These are phyloP conservation scores for Fusarium sterilihyphosum DNA, from an alignment of 2,329 filamentous ascomycete genomes.

Conservation along the genomic window DNA sequence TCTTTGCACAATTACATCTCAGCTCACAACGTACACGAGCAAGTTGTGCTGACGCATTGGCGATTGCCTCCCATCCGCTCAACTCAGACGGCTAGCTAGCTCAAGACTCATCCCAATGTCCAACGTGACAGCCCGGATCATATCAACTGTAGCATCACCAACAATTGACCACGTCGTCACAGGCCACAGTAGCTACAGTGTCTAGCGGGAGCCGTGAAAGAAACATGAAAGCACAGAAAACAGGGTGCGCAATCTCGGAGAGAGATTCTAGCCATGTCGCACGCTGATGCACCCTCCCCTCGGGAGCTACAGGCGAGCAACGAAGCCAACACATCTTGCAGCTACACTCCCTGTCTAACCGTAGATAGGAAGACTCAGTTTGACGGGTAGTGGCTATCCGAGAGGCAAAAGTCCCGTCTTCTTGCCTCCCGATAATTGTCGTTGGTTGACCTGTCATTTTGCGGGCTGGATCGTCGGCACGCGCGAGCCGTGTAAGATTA, in stretches of 20 bases:
- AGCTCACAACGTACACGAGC: no score
- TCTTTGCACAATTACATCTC: not conserved
- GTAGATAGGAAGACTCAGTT: not conserved
- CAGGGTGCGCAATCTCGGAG: not conserved
- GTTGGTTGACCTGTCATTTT: not conserved
- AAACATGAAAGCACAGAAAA: not conserved
- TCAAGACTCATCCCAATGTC: not conserved
- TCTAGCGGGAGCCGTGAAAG: fast-evolving
- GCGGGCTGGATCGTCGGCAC: not conserved
- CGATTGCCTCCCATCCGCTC: not conserved
- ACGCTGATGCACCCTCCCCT: not conserved
- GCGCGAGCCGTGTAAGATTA: not conserved
- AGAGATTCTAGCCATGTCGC: not conserved
- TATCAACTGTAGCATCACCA: not conserved
- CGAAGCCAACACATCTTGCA: not conserved
- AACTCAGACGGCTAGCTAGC: not conserved
- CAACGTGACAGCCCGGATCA: fast-evolving
- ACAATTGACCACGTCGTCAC: not conserved
- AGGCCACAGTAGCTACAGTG: not conserved
- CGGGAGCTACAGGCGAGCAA: not conserved
- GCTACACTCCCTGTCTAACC: not conserved
- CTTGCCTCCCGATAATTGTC: not conserved
- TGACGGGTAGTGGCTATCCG: not conserved
- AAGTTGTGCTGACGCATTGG: not conserved
- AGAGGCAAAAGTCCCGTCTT: no score